These are phyloP conservation scores for Vanderwaltozyma yarrowii DNA, from an alignment of 805 yeast species.

Conservation along the genomic window DNA sequence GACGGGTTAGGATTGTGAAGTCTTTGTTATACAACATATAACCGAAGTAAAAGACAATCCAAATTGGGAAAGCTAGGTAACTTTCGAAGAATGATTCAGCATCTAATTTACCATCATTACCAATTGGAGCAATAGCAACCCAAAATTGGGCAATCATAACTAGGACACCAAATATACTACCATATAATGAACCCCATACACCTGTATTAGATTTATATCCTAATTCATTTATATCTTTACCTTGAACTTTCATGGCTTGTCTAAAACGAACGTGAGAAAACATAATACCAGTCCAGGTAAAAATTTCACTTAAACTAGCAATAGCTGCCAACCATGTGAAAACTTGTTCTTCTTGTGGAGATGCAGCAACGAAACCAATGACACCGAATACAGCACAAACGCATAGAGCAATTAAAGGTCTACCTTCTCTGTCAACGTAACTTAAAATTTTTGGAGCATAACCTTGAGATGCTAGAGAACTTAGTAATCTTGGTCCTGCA, in stretches of 20 bases:
- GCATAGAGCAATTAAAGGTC: slow-evolving; percentile 48
- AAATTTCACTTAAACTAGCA: slow-evolving; percentile 45
- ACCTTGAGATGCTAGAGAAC: slow-evolving; percentile 61
- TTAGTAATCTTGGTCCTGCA: slow-evolving; percentile 63
- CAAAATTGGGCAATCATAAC: slow-evolving; percentile 51
- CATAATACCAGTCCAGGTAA: slow-evolving; percentile 51
- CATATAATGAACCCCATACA: slow-evolving; percentile 40
- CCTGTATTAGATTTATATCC: slow-evolving; percentile 44
- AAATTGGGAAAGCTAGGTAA: slow-evolving; percentile 40
- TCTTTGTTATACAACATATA: slow-evolving; percentile 40
- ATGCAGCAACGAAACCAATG: slow-evolving; percentile 50
- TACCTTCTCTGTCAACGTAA: slow-evolving; percentile 46
- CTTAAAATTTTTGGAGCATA: slow-evolving; percentile 47
- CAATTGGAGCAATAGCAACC: slow-evolving; percentile 53
- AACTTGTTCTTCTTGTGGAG: slow-evolving; percentile 39
- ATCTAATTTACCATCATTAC: slow-evolving; percentile 25
- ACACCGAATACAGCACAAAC: slow-evolving; percentile 43
- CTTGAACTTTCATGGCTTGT: slow-evolving; percentile 42
- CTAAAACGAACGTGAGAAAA: slow-evolving; percentile 46
- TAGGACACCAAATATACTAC: slow-evolving; percentile 37
- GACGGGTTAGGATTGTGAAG: slow-evolving; percentile 25
- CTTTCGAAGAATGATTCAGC: slow-evolving; percentile 40
- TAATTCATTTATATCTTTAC: slow-evolving; percentile 35
- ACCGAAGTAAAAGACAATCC: slow-evolving; percentile 36
- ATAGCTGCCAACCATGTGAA: slow-evolving; percentile 54